These are phyloP conservation scores for Peziza echinospora DNA, from an alignment of 495 filamentous ascomycete genomes.

Conservation along the genomic window DNA sequence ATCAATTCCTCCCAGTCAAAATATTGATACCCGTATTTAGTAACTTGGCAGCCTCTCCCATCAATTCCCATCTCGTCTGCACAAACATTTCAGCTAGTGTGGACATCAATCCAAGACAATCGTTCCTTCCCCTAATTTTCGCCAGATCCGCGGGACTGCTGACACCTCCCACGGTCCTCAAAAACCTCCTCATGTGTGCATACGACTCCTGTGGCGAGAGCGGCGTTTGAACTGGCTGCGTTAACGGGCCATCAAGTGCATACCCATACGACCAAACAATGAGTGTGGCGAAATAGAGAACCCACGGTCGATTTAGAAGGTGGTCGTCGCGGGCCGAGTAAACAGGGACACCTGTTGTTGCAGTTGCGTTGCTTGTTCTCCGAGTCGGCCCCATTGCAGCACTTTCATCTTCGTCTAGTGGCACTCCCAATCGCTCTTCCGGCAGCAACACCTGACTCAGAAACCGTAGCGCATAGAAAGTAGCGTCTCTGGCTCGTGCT, in stretches of 20 bases:
- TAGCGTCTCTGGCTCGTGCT: conserved; percentile 69
- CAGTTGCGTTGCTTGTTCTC: conserved; percentile 8
- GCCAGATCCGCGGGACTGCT: conserved; percentile 64
- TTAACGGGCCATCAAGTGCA: conserved; percentile 63
- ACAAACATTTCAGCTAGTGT: conserved; percentile 62
- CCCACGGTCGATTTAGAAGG: conserved; percentile 83
- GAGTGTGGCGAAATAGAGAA: conserved; percentile 80
- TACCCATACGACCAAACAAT: conserved; percentile 93
- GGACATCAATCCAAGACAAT: conserved; percentile 60
- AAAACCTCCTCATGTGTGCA: conserved; percentile 57
- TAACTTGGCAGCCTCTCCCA: conserved; percentile 65
- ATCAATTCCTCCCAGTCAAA: conserved; percentile 20
- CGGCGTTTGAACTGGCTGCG: conserved; percentile 24
- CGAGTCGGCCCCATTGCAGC: conserved; percentile 19
- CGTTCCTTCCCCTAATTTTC: conserved; percentile 52
- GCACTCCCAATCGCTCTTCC: conserved; percentile 17
- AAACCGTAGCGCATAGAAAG: conserved; percentile 83
- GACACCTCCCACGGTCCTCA: conserved; percentile 51
- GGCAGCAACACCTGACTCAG: conserved; percentile 55
- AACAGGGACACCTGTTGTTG: conserved; percentile 15
- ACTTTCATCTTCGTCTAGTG: conserved; percentile 21
- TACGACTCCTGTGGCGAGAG: conserved; percentile 40
- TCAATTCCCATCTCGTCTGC: conserved; percentile 72
- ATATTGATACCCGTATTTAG: conserved; percentile 59
- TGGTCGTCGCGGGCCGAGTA: conserved; percentile 81